Conservation (phyloP, 2,329 filamentous ascomycete genomes). For the Aureobasidium sp. region DNA sequence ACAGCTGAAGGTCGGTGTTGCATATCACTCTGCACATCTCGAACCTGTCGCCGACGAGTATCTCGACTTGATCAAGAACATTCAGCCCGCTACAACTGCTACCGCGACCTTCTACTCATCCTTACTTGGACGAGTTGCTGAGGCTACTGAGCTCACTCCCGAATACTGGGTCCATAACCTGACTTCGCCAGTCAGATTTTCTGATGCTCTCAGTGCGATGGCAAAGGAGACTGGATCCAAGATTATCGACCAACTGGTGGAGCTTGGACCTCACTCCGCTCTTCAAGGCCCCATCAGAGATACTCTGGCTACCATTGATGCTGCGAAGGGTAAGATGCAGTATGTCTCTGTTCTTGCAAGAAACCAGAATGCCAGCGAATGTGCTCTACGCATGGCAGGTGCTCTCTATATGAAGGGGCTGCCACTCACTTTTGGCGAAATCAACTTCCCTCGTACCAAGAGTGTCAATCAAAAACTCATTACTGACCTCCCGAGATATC, state of each 20-base stretch:
- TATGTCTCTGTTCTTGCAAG: slow-evolving; percentile 7
- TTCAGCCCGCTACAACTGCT: background rate
- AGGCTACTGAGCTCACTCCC: slow-evolving; percentile 15
- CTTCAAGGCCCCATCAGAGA: slow-evolving; percentile 30
- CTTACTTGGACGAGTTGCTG: slow-evolving; percentile 9
- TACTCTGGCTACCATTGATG: slow-evolving; percentile 21
- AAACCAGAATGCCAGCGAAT: background rate
- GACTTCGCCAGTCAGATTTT: slow-evolving; percentile 36
- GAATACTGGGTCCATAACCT: slow-evolving; percentile 41
- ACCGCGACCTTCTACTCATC: slow-evolving; percentile 14
- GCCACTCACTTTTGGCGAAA: background rate
- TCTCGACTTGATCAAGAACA: background rate
- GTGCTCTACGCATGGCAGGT: slow-evolving; percentile 1
- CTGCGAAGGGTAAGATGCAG: slow-evolving; percentile 3
- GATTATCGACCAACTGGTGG: slow-evolving; percentile 26
- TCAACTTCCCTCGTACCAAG: slow-evolving; percentile 4
- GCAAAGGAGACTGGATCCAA: background rate
- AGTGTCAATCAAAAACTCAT: slow-evolving; percentile 1
- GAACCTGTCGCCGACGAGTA: background rate
- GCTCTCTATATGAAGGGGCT: background rate
- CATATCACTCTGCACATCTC: slow-evolving; percentile 2
- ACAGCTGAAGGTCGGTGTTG: background rate
- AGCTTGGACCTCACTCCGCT: slow-evolving; percentile 38
- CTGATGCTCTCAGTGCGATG: slow-evolving; percentile 28
- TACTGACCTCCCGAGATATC: slow-evolving; percentile 15